phyloP scores from a whole-genome alignment of 1,284 basidiomycete species.

The Trametes sp. region DNA sequence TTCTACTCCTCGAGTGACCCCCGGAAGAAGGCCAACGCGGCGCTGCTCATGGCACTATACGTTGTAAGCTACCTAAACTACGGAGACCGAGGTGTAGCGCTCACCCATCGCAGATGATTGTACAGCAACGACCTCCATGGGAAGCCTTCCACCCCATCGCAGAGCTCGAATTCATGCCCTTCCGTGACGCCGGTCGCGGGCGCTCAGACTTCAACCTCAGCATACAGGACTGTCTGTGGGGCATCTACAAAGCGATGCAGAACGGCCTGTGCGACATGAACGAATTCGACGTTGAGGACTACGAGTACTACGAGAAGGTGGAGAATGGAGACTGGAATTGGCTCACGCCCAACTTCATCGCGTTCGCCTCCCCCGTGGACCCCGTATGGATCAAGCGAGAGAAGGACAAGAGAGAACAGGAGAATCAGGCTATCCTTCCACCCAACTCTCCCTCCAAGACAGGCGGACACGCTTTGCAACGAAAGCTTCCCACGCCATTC shows the following conservation, averaged over 20 bases:
- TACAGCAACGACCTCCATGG: constrained; percentile 91
- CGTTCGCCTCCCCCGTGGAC: constrained; percentile 95
- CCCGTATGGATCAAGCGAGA: constrained; percentile 76
- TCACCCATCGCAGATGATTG: constrained; percentile 77
- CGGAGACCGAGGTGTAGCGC: not conserved
- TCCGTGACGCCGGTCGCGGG: constrained; percentile 95
- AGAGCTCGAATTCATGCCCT: constrained; percentile 91
- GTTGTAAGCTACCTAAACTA: constrained; percentile 62
- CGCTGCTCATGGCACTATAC: constrained; percentile 91
- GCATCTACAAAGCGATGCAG: constrained; percentile 93
- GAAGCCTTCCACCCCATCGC: constrained; percentile 95
- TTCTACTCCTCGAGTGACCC: constrained; percentile 91
- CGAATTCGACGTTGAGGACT: constrained; percentile 89
- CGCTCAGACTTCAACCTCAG: constrained; percentile 92
- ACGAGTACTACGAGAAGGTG: constrained; percentile 94
- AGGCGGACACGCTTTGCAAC: constrained; percentile 65
- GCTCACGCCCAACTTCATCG: constrained; percentile 92
- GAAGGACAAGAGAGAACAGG: constrained; percentile 59
- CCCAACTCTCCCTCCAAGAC: constrained; percentile 42
- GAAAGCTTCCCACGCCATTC: constrained; percentile 81
- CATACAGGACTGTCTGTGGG: constrained; percentile 95
- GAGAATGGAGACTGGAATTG: constrained; percentile 99
- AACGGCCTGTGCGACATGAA: constrained; percentile 91
- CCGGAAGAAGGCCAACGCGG: constrained; percentile 91
- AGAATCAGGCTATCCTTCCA: constrained; percentile 40